A percentile compares a stretch with the other conserved stretches of the same genome.
These are phyloP conservation scores for Hypoxylon fragiforme DNA, from an alignment of 495 filamentous ascomycete species.

Conservation along the genomic window DNA sequence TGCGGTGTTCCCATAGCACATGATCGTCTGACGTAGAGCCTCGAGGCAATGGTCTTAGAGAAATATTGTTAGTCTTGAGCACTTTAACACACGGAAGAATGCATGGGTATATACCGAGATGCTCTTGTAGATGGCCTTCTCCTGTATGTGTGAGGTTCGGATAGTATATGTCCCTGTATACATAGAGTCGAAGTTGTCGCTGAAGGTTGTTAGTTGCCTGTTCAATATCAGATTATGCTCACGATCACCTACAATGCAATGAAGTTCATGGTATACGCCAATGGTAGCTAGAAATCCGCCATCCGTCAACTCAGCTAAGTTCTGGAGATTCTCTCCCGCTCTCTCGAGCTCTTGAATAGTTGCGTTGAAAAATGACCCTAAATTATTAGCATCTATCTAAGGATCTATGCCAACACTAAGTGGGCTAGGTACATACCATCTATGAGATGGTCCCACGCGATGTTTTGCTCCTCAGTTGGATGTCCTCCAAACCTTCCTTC, in stretches of 20 bases:
- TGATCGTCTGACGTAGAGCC: conserved; percentile 10
- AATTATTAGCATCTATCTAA: neutral
- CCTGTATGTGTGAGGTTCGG: conserved; percentile 14
- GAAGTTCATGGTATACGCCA: neutral
- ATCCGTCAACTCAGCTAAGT: neutral
- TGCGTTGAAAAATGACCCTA: neutral
- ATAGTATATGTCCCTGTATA: conserved; percentile 20
- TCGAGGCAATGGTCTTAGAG: conserved; percentile 27
- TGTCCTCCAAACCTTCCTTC: neutral
- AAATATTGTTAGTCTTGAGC: neutral
- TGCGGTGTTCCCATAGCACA: conserved; percentile 25
- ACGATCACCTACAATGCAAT: neutral
- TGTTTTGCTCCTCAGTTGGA: neutral
- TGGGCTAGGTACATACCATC: too few species aligned
- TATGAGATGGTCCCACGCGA: neutral
- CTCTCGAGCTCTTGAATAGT: neutral
- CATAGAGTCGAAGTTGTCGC: conserved; percentile 20
- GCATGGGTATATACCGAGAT: neutral
- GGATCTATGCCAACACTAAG: too few species aligned
- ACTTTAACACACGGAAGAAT: neutral
- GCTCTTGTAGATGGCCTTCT: neutral
- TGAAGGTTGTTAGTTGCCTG: too few species aligned
- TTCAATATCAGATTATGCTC: too few species aligned
- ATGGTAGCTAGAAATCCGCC: neutral
- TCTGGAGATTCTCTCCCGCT: neutral